Percentiles rank a stretch among this genome's conserved stretches.
Conservation (phyloP, 768 basidiomycete species). For the Agaricus blazei region DNA sequence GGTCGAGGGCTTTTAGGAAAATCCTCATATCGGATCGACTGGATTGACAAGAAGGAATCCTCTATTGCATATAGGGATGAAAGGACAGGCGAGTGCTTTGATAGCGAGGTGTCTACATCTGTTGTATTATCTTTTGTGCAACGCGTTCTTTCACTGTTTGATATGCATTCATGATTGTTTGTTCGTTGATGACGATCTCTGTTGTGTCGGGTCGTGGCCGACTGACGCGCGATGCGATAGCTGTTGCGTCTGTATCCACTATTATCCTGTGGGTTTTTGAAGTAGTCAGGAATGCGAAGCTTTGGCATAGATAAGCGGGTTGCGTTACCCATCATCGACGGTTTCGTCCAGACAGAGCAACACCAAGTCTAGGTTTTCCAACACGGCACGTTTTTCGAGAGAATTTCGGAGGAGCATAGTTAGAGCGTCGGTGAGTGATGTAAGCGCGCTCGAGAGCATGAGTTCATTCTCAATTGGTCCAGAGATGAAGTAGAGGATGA, state of each 20-base stretch:
- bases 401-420: slow-evolving; percentile 84
- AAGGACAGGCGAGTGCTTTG: background rate
- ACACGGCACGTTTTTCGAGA: slow-evolving; percentile 89
- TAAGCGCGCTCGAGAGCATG: slow-evolving; percentile 85
- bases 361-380: slow-evolving; percentile 93
- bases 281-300: background rate
- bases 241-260: slow-evolving; percentile 91
- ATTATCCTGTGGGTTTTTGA: slow-evolving; percentile 61
- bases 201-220: slow-evolving; percentile 89
- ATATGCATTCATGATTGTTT: slow-evolving; percentile 91
- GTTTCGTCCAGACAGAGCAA: slow-evolving; percentile 94
- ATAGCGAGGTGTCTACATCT: slow-evolving; percentile 41
- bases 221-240: slow-evolving; percentile 94
- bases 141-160: slow-evolving; percentile 84
- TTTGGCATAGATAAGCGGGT: background rate
- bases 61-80: slow-evolving; percentile 2
- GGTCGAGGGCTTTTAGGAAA: too few species aligned
- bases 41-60: background rate
- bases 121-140: slow-evolving; percentile 69
- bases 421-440: slow-evolving; percentile 81
- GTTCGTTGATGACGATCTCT: slow-evolving; percentile 98
- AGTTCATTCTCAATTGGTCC: slow-evolving; percentile 90
- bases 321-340: slow-evolving; percentile 90
- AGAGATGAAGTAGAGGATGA: slow-evolving; percentile 91
- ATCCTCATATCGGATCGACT: too few species aligned